Base-by-base conservation (phyloP, 306 rosid genomes). In the Chamaecrista fasciculata region DNA sequence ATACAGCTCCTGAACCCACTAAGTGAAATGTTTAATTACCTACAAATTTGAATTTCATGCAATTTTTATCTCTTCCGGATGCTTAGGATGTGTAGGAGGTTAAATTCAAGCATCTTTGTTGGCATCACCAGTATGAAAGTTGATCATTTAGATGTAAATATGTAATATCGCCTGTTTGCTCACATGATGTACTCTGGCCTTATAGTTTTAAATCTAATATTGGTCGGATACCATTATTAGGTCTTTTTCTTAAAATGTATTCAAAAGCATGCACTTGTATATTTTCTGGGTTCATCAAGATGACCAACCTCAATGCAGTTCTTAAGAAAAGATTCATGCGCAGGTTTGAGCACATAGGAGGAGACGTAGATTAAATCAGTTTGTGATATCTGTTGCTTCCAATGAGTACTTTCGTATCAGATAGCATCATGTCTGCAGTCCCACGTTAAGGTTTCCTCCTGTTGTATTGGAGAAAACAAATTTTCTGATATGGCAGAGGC, bases 351-450 rank as follows among this genome's bases (percentile, higher is more conserved):
- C 19, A 12, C 49, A 7, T 46, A 14, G 11, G 15, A 14, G 40
- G 23, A 20, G 63, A 29, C 2, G 18, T 36, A 20, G 15, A 60
- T n/a, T 49, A 9, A 37, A 26, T 34, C 21, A 20, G 24, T 23
- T 57, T 53, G 8, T 18, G 9, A 9, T 69, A n/a, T 39, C 15
- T 52, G 18, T 51, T 51, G 62, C 72, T 50, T 50, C 36, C 62
- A 50, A 12, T 55, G 23, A 51, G 25, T 15, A n/a, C 51, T 51
- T 15, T 23, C 29, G 49, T 42, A 37, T 50, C 58, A 56, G 50
- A 49, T 34, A 36, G 49, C 46, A 2, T 52, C 37, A 51, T 51
- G 37, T 51, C 12, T 23, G 23, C 42, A 7, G 20, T 23, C 67
- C 47, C 34, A 39, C 39, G 67, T 39, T 20, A 40, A 60, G 66